Evolutionary conservation across 352 stramenopile species (phyloP), one percentile per base, ranked within the genome.

Genomic region (Achlya hypogyna): DNA sequence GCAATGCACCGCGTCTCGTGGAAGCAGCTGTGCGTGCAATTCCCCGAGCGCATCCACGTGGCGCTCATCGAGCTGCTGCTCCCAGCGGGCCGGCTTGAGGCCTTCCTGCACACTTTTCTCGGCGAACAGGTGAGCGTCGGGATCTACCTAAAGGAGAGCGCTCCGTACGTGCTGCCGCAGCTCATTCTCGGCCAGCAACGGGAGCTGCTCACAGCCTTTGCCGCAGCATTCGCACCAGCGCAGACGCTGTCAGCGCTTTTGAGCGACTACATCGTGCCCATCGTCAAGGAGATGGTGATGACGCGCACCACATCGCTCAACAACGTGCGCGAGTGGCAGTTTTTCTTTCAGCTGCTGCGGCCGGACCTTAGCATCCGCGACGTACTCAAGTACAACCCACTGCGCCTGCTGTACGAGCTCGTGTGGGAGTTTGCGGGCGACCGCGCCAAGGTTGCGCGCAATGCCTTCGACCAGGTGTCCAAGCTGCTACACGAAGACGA

Each of bases 291-390:
- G 29, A 68, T 89, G 28, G 56, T 89, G 22, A 54, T 78, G 43
- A 78, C 71, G 29, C 66, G 86, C 42, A 58, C 88, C 27, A 67
- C 45, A 29, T 67, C 60, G n/a, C 51, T 67, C 25, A 76, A 79
- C 14, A 87, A 83, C 68, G 63, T 87, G 5, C 77, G 74, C 22
- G 79, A 87, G 69, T 88, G 76, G 78, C 81, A 88, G 34, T 91
- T 91, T 65, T 68, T 91, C 47, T 77, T 89, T 51, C 78, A 80
- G 54, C 86, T 86, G 32, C 65, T 89, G 34, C 78, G 77, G 14
- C 75, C 86, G 53, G 84, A 89, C 43, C 73, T 69, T 25, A 87
- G 75, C 9, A 72, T 85, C 28, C 72, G 73, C 47, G 82, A 91
- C 70, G 71, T 87, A 22, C 81, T 91, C 52, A 75, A 62, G 1